Evolutionary conservation across 768 basidiomycete species (phyloP).

Genomic region (Lentinula sp.): DNA sequence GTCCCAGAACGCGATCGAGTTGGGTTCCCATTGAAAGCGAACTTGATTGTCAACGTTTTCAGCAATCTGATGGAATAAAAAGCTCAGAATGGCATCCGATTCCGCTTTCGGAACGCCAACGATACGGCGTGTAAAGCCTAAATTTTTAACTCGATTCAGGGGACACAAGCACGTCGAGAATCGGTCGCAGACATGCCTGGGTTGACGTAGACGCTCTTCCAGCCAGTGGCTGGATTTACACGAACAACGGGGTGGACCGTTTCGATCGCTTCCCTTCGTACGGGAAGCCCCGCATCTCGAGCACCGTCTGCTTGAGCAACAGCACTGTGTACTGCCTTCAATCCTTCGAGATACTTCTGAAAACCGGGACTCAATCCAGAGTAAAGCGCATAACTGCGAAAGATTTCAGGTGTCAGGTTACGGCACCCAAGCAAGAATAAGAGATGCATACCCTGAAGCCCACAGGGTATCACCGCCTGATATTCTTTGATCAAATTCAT

Average conservation of each 20-base stretch:
- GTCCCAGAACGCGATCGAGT: constrained; percentile 84
- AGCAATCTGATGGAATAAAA: constrained; percentile 67
- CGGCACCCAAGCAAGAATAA: not conserved
- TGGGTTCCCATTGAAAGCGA: constrained; percentile 70
- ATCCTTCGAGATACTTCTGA: constrained; percentile 71
- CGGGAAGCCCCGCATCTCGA: constrained; percentile 60
- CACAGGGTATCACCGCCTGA: constrained; percentile 66
- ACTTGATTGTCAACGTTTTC: constrained; percentile 71
- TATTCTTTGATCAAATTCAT: not conserved
- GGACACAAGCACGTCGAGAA: not conserved
- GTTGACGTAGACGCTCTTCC: constrained; percentile 82
- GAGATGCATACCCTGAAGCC: constrained; percentile 59
- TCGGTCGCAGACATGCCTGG: constrained; percentile 37
- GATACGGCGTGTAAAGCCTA: constrained; percentile 77
- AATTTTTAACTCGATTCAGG: not conserved
- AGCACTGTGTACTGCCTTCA: constrained; percentile 70
- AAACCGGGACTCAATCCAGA: constrained; percentile 72
- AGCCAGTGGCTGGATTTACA: constrained; percentile 79
- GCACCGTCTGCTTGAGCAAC: constrained; percentile 75
- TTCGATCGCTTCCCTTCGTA: constrained; percentile 65
- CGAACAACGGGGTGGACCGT: constrained; percentile 76
- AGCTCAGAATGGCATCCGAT: constrained; percentile 64
- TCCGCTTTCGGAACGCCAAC: constrained; percentile 77
- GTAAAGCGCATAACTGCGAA: constrained; percentile 68
- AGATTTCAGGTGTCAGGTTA: not conserved